These are phyloP conservation scores for Drechslerella dactyloides DNA, from an alignment of 2,329 filamentous ascomycete species.

Conservation along the genomic window DNA sequence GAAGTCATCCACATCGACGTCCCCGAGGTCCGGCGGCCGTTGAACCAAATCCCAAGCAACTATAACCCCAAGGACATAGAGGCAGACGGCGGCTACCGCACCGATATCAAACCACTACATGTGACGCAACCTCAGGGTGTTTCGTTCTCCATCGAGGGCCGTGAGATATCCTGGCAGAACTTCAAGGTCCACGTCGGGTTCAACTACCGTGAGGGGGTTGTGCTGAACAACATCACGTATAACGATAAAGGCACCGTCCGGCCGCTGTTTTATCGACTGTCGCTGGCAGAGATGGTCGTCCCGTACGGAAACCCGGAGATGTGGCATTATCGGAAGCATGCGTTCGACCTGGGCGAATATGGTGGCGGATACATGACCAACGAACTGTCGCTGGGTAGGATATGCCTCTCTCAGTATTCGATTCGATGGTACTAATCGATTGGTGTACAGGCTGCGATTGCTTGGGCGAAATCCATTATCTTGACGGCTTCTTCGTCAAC, in stretches of 20 bases:
- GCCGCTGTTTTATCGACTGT: constrained; percentile 86
- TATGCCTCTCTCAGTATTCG: neutral
- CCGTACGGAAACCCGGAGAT: constrained; percentile 83
- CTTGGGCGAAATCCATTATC: constrained; percentile 88
- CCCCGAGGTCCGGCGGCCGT: constrained; percentile 74
- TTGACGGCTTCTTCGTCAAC: constrained; percentile 85
- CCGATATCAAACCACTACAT: constrained; percentile 81
- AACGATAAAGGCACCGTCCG: constrained; percentile 80
- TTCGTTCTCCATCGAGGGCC: constrained; percentile 77
- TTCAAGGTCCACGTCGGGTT: constrained; percentile 93
- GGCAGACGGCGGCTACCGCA: constrained; percentile 75
- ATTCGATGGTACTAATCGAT: constrained; percentile 15
- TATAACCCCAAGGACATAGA: constrained; percentile 78
- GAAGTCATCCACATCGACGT: constrained; percentile 83
- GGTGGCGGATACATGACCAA: constrained; percentile 85
- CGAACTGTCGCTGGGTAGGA: constrained; percentile 63
- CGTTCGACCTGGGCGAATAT: constrained; percentile 81
- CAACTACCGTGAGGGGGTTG: constrained; percentile 91
- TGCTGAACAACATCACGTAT: constrained; percentile 87
- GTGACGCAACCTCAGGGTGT: constrained; percentile 89
- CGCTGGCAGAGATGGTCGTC: constrained; percentile 91
- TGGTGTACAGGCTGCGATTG: constrained; percentile 75
- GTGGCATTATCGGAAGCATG: constrained; percentile 80
- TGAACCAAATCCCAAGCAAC: constrained; percentile 78
- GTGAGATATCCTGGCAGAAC: constrained; percentile 85